Evolutionary conservation across 2,329 filamentous ascomycete genomes (phyloP).

Genomic region (Monosporascus sp.): DNA sequence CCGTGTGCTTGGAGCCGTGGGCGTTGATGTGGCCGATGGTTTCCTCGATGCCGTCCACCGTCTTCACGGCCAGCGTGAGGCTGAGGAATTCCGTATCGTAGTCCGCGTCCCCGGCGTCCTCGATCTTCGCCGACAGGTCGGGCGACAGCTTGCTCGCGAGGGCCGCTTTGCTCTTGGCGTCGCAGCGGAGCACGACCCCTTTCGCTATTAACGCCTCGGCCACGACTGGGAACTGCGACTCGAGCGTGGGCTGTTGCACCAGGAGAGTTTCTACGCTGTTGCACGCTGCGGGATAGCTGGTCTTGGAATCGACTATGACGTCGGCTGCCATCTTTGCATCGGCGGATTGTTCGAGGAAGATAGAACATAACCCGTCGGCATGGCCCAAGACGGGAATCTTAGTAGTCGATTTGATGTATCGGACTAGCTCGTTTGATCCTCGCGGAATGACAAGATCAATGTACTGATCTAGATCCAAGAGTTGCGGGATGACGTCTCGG

Average conservation of each 20-base stretch:
- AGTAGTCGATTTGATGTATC: conserved; percentile 84
- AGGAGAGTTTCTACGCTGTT: conserved; percentile 92
- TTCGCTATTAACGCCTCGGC: conserved; percentile 69
- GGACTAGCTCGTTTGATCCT: conserved; percentile 84
- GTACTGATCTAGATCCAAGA: conserved; percentile 79
- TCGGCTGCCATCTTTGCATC: conserved; percentile 66
- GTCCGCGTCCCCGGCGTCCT: conserved; percentile 65
- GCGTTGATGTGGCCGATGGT: conserved; percentile 87
- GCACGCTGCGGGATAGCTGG: conserved; percentile 90
- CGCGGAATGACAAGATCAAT: conserved; percentile 95
- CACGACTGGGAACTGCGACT: conserved; percentile 63
- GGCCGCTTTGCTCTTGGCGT: conserved; percentile 60
- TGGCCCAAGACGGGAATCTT: conserved; percentile 95
- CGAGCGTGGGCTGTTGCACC: conserved; percentile 68
- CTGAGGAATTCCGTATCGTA: conserved; percentile 88
- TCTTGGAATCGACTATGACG: conserved; percentile 87
- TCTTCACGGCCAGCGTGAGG: conserved; percentile 78
- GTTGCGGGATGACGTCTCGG: conserved; percentile 79
- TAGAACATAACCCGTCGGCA: conserved; percentile 85
- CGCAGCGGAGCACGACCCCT: conserved; percentile 80
- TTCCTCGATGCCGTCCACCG: conserved; percentile 61
- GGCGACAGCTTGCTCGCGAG: conserved; percentile 46
- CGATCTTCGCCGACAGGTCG: conserved; percentile 42
- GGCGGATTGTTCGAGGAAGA: conserved; percentile 78
- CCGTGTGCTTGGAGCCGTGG: conserved; percentile 91